These are phyloP conservation scores for Coprinopsis marcescibilis DNA, from an alignment of 768 basidiomycete species.

Conservation along the genomic window DNA sequence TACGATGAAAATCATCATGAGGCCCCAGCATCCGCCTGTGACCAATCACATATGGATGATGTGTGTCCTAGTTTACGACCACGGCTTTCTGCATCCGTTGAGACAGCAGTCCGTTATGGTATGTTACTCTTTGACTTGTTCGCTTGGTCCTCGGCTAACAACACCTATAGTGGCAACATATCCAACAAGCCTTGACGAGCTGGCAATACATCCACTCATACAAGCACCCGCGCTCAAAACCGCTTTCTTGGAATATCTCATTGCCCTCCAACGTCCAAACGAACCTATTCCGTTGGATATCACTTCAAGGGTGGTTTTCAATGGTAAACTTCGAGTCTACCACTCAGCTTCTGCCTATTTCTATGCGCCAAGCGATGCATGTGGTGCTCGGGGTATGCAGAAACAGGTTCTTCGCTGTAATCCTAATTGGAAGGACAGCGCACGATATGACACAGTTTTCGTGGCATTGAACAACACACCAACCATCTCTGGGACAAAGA, in stretches of 20 bases:
- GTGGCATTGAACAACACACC: conserved; percentile 15
- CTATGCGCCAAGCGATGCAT: conserved; percentile 26
- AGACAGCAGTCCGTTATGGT: not conserved
- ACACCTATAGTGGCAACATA: conserved; percentile 14
- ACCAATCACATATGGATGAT: too few species aligned
- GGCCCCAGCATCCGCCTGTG: too few species aligned
- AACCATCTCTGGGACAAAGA: conserved; percentile 14
- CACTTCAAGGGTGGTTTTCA: conserved; percentile 12
- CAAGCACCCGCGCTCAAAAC: conserved; percentile 12
- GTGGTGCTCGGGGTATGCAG: conserved; percentile 23
- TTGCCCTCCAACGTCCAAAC: conserved; percentile 7
- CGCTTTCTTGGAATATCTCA: conserved; percentile 17
- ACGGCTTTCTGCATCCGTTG: conserved; percentile 9
- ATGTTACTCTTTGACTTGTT: not conserved
- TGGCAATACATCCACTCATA: conserved; percentile 14
- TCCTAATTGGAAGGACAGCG: conserved; percentile 18
- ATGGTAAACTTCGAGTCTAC: conserved; percentile 17
- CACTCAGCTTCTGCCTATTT: conserved; percentile 22
- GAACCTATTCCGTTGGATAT: conserved; percentile 4
- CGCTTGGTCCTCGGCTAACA: not conserved
- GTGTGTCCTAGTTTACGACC: too few species aligned
- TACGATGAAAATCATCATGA: conserved; percentile 4
- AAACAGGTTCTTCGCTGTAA: conserved; percentile 22
- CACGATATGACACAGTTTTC: conserved; percentile 24
- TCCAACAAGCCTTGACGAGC: conserved; percentile 12